phyloP scores from a whole-genome alignment of 73 alveolate genomes.

The Paramecium biaurelia region DNA sequence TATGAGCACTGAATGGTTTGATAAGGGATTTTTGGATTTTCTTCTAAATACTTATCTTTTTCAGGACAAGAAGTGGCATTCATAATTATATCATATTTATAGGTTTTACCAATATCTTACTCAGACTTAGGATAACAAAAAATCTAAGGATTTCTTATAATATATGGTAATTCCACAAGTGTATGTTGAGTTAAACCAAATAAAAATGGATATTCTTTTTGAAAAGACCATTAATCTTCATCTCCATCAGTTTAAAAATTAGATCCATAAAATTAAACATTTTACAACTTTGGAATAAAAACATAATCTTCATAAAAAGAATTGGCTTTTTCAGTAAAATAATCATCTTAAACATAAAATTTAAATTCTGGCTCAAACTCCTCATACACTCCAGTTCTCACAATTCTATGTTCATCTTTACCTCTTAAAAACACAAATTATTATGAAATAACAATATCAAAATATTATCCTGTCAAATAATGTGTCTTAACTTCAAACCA shows the following conservation, averaged over 20 bases:
- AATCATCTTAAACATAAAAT: not conserved
- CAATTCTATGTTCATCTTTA: constrained; percentile 45
- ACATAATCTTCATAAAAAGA: constrained; percentile 30
- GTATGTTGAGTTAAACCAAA: constrained; percentile 17
- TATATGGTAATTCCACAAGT: not conserved
- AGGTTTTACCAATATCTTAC: not conserved
- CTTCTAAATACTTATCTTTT: not conserved
- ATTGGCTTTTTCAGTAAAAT: constrained; percentile 8
- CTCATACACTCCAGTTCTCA: not conserved
- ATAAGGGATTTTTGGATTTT: not conserved
- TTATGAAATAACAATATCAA: not conserved
- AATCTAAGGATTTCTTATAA: not conserved
- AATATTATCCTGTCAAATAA: constrained; percentile 11
- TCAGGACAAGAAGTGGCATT: not conserved
- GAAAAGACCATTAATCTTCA: not conserved
- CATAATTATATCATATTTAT: not conserved
- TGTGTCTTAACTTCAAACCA: constrained; percentile 33
- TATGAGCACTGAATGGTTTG: not conserved
- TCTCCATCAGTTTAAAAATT: not conserved
- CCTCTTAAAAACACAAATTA: not conserved
- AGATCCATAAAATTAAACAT: not conserved
- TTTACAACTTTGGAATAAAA: not conserved
- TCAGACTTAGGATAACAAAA: not conserved
- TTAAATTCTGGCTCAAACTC: constrained; percentile 14
- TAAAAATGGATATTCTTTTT: not conserved